Conservation (phyloP, 306 rosid species). For the Prunus kanzakura region DNA sequence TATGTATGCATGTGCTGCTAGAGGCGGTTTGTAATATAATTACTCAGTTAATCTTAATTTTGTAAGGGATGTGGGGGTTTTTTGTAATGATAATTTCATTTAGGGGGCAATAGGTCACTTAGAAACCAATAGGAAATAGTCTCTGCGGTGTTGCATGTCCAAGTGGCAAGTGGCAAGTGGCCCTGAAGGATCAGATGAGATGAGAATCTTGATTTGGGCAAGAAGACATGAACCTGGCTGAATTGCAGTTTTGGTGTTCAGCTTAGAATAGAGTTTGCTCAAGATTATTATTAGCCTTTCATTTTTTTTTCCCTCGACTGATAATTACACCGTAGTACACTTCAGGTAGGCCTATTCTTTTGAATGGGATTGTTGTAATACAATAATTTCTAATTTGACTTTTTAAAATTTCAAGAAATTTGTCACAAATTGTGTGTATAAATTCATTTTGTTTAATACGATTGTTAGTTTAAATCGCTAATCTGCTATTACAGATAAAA, state of each 20-base stretch:
- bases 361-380: constrained; percentile 39
- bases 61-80: constrained; percentile 36
- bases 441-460: neutral
- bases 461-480: no score
- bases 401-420: constrained; percentile 17
- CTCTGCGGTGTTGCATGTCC: constrained; percentile 29
- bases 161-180: neutral
- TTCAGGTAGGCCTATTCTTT: constrained; percentile 47
- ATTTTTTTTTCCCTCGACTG: constrained; percentile 36
- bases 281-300: constrained; percentile 21
- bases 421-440: constrained; percentile 25
- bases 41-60: constrained; percentile 26
- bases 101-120: constrained; percentile 34
- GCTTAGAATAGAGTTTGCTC: constrained; percentile 39
- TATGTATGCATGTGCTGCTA: constrained; percentile 21
- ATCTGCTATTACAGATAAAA: no score
- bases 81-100: constrained; percentile 47
- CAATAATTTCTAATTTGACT: constrained; percentile 33
- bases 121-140: constrained; percentile 36
- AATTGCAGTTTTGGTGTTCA: constrained; percentile 55
- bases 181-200: constrained; percentile 36
- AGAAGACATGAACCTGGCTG: constrained; percentile 39
- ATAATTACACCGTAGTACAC: constrained; percentile 26
- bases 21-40: constrained; percentile 57
- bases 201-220: constrained; percentile 28